These are phyloP conservation scores for Pythium guiyangense DNA, from an alignment of 352 stramenopile species.

Conservation along the genomic window DNA sequence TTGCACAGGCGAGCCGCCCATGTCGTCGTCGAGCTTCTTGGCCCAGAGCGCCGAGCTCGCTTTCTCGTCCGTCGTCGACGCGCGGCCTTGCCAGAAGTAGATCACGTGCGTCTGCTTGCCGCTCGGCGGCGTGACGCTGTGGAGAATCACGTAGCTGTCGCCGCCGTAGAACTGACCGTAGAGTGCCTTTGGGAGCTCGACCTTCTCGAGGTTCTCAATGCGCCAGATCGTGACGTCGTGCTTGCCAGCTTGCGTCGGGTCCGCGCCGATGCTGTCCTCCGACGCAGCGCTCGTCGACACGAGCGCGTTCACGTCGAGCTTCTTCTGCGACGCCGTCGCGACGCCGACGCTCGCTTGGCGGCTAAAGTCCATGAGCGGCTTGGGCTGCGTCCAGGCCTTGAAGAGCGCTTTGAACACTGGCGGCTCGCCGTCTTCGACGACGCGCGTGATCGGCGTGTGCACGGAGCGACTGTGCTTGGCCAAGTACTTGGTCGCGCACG, in stretches of 20 bases:
- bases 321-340: constrained; percentile 39
- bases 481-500: constrained; percentile 84
- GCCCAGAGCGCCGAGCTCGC: constrained; percentile 56
- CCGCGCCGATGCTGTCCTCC: constrained; percentile 74
- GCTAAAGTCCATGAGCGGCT: constrained; percentile 55
- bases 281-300: constrained; percentile 29
- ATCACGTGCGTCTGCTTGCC: constrained; percentile 82
- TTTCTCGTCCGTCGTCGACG: constrained; percentile 87
- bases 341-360: constrained; percentile 42
- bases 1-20: constrained; percentile 83
- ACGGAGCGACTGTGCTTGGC: constrained; percentile 44
- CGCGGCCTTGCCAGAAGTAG: constrained; percentile 91
- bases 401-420: constrained; percentile 86
- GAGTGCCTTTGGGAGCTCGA: constrained; percentile 55
- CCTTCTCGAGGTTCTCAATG: constrained; percentile 90
- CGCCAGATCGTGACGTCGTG: constrained; percentile 87
- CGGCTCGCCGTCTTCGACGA: constrained; percentile 82
- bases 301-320: constrained; percentile 57
- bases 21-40: constrained; percentile 77
- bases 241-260: constrained; percentile 59
- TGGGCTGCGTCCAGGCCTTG: constrained; percentile 68
- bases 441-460: constrained; percentile 76
- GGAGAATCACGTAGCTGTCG: constrained; percentile 95
- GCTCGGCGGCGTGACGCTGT: constrained; percentile 60
- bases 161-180: constrained; percentile 93